A percentile compares a stretch with the other conserved stretches of the same genome.
These are phyloP conservation scores for Ceratonia siliqua DNA, from an alignment of 306 rosid species.

Conservation along the genomic window DNA sequence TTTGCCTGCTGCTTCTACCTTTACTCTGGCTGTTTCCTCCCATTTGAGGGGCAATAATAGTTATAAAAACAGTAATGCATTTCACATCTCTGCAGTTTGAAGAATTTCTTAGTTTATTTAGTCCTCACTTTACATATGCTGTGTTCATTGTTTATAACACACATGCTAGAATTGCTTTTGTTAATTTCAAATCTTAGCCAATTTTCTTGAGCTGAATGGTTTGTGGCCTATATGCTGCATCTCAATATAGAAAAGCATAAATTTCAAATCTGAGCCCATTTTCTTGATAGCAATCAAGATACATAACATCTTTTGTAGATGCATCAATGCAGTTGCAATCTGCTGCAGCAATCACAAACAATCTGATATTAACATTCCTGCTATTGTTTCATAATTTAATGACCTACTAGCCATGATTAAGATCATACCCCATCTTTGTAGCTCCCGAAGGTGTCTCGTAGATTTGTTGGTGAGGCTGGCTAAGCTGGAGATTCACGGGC, in stretches of 20 bases:
- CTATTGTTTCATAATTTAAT: conserved; percentile 6
- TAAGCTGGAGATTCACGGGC: conserved; percentile 65
- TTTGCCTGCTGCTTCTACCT: neutral
- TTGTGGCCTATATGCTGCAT: conserved; percentile 27
- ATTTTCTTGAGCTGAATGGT: conserved; percentile 26
- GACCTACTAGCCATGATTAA: neutral
- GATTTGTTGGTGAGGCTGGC: conserved; percentile 62
- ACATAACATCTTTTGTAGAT: conserved; percentile 30
- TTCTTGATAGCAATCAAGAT: conserved; percentile 35
- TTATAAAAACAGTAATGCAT: neutral
- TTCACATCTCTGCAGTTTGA: neutral
- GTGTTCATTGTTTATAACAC: conserved; percentile 38
- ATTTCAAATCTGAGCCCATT: conserved; percentile 39
- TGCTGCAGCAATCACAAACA: conserved; percentile 40
- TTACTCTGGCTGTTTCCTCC: neutral
- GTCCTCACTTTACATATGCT: conserved; percentile 39
- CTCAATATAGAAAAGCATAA: conserved; percentile 32
- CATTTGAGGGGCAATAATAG: neutral
- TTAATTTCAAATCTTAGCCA: conserved; percentile 24
- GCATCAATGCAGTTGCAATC: conserved; percentile 47
- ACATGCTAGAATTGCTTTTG: conserved; percentile 28
- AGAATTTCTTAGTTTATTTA: conserved; percentile 29
- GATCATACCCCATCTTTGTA: conserved; percentile 57
- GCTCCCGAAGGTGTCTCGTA: conserved; percentile 43
- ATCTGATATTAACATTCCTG: conserved; percentile 29